Base-by-base conservation (phyloP, 345 rosid genomes). In the Melaleuca quinquenervia region DNA sequence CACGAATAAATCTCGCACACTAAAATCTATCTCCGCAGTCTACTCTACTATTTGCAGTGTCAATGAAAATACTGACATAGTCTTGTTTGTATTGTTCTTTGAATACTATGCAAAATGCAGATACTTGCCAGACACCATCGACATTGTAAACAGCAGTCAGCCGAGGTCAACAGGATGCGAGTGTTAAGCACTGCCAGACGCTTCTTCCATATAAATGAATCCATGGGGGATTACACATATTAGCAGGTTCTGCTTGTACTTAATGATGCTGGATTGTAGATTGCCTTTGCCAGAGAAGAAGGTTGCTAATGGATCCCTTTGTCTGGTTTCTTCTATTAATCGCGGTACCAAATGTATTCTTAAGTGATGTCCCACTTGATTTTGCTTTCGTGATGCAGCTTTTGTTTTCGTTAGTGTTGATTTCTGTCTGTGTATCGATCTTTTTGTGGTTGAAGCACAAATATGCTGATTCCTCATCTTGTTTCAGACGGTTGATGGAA, bases 81-180 rank as follows among this genome's bases (percentile, higher is more conserved):
- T 26, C 52, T 83, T 52, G 51, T 20, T 70, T 52, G 3, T 49
- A 8, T 15, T 13, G n/a, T n/a, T 58, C 48, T 22, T 48, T 15
- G n/a, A 51, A 74, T 5, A 50, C 51, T 45, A 52, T 86, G 50
- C 78, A 52, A 52, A 70, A 16, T 36, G 78, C 86, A 94, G 96
- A 88, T 94, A 94, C 90, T 18, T 94, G 90, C 96, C 96, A 18
- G 95, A 94, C 87, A 93, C 95, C 78, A 94, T 94, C n/a, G 95
- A 94, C 85, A 94, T 93, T 7, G 94, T 91, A 76, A 93, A 87
- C 85, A 94, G 90, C 92, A 90, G 88, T 85, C 90, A 90, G 86
- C 93, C 90, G 74, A 91, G 94, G 89, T 93, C 95, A 74, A 86
- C 87, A 22, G 95, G 93, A 88, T 94, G 96, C 26, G 78, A 70